phyloP scores from a whole-genome alignment of 2,329 filamentous ascomycete species.

The Sporothrix globosa region DNA sequence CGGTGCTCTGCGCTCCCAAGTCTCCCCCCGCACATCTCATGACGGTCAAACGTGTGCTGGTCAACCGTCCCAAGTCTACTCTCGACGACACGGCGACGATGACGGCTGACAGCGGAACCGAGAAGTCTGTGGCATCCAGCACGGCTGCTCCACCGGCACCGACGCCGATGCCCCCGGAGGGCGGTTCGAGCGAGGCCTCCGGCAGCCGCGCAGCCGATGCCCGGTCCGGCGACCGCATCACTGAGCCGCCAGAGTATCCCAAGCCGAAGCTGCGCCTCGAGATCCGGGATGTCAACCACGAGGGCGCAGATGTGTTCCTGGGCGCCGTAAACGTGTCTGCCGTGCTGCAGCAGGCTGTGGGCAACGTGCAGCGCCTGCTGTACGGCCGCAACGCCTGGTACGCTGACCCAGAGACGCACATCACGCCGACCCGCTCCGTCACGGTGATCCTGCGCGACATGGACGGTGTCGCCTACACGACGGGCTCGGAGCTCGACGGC shows the following conservation, averaged over 20 bases:
- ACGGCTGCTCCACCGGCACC: not conserved
- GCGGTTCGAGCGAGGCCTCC: not conserved
- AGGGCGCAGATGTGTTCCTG: constrained; percentile 70
- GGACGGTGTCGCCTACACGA: constrained; percentile 87
- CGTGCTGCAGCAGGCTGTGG: constrained; percentile 65
- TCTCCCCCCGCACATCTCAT: not conserved
- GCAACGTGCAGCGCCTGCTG: constrained; percentile 70
- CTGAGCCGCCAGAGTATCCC: constrained; percentile 42
- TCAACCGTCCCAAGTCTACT: constrained; percentile 8
- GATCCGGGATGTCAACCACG: constrained; percentile 60
- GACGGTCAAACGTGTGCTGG: constrained; percentile 4
- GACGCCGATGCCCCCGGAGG: constrained; percentile 11
- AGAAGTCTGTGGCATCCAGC: not conserved
- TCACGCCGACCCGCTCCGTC: constrained; percentile 75
- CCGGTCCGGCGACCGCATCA: not conserved
- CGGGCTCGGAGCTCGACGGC: constrained; percentile 72
- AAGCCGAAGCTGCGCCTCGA: constrained; percentile 63
- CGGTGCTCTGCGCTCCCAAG: not conserved
- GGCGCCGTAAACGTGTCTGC: constrained; percentile 63
- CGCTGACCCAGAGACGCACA: constrained; percentile 47
- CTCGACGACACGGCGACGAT: constrained; percentile 12
- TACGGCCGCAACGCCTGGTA: constrained; percentile 60
- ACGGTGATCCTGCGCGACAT: constrained; percentile 80
- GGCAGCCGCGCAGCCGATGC: constrained; percentile 7
- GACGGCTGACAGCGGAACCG: constrained; percentile 19